Percentiles rank a stretch among this genome's conserved stretches.
phyloP scores from a whole-genome alignment of 2,329 filamentous ascomycete genomes.

The Myriangium duriaei region DNA sequence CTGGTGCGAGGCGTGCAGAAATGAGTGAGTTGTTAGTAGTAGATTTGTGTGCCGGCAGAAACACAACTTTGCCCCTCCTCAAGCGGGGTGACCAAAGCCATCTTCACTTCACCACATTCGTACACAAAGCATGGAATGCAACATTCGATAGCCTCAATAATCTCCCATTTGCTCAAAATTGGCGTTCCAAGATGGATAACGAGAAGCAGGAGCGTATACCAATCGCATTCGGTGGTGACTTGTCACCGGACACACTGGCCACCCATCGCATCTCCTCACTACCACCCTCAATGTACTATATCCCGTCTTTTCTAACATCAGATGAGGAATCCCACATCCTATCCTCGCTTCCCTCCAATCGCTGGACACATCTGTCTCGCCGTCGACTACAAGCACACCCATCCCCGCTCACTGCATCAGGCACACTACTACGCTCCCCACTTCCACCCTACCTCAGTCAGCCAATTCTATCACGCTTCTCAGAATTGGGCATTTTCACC shows the following conservation, averaged over 20 bases:
- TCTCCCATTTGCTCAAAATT: too few species aligned
- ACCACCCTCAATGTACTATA: slow-evolving; percentile 64
- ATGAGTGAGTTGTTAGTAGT: too few species aligned
- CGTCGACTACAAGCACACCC: slow-evolving; percentile 86
- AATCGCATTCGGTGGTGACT: too few species aligned
- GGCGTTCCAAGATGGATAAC: too few species aligned
- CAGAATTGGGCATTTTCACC: slow-evolving; percentile 38
- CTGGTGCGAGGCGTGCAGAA: too few species aligned
- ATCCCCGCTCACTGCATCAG: slow-evolving; percentile 60
- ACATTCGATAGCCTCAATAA: too few species aligned
- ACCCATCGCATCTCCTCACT: slow-evolving; percentile 36
- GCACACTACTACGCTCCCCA: slow-evolving; percentile 61
- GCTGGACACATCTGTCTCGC: slow-evolving; percentile 81
- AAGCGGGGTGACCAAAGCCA: too few species aligned
- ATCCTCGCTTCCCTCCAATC: slow-evolving; percentile 31
- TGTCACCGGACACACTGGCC: neutral
- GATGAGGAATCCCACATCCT: slow-evolving; percentile 55
- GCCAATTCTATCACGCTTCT: slow-evolving; percentile 52
- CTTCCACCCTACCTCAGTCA: slow-evolving; percentile 64
- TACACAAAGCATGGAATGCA: too few species aligned
- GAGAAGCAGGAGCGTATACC: too few species aligned
- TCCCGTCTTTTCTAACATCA: slow-evolving; percentile 67
- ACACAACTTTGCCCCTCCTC: too few species aligned
- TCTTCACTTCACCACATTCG: too few species aligned
- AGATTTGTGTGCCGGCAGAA: too few species aligned